These are phyloP conservation scores for Trapa incisa DNA, from an alignment of 345 rosid genomes.

Conservation along the genomic window DNA sequence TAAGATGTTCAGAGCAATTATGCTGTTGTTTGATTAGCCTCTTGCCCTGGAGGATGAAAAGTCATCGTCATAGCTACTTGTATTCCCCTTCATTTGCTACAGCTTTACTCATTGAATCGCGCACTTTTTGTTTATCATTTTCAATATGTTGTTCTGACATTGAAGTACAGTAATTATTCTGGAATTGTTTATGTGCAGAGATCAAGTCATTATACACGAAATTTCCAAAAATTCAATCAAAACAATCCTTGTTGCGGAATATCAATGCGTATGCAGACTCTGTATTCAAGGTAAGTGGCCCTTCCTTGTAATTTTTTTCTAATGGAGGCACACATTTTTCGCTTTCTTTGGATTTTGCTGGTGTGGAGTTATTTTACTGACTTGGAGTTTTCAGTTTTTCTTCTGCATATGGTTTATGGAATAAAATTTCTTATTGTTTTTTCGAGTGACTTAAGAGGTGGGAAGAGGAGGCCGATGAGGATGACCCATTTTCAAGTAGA, in stretches of 20 bases:
- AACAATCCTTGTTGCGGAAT: conserved; percentile 13
- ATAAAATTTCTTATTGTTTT: background rate
- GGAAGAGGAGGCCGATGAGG: conserved; percentile 36
- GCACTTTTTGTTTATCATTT: background rate
- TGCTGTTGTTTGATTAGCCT: background rate
- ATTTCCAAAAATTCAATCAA: conserved; percentile 8
- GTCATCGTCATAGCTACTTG: background rate
- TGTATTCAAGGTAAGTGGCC: conserved; percentile 7
- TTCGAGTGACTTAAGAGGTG: conserved; percentile 27
- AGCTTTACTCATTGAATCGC: background rate
- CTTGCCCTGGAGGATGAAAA: background rate
- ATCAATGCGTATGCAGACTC: conserved; percentile 13
- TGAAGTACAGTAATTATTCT: background rate
- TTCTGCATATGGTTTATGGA: background rate
- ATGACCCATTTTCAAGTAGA: conserved; percentile 33
- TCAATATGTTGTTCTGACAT: background rate
- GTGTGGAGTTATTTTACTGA: background rate
- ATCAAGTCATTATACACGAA: conserved; percentile 7
- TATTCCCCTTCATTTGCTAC: background rate
- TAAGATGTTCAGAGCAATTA: background rate
- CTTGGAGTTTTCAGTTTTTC: background rate
- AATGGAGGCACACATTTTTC: background rate
- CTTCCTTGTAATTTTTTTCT: background rate
- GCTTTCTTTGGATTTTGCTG: background rate
- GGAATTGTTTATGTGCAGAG: conserved; percentile 7